phyloP scores from a whole-genome alignment of 2,329 filamentous ascomycete genomes.

The Diaporthe eres region DNA sequence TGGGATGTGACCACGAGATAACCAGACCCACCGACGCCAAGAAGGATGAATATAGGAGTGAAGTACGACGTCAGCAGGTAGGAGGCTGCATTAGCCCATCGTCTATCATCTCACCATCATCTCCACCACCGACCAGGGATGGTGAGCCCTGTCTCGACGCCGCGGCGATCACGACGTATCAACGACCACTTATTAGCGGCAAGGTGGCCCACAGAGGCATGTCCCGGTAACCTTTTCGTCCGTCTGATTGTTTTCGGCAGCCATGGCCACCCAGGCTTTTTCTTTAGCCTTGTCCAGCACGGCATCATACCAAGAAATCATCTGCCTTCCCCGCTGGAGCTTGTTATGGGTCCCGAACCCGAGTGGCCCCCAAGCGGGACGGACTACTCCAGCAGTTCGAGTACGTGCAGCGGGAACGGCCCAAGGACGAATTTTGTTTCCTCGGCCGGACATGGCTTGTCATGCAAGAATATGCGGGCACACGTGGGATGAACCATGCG shows the following conservation, averaged over 20 bases:
- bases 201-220: neutral
- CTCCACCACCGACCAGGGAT: conserved; percentile 1
- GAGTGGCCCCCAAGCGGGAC: neutral
- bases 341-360: conserved; percentile 12
- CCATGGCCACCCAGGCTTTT: neutral
- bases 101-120: conserved; percentile 22
- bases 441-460: neutral
- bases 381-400: neutral
- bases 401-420: neutral
- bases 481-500: conserved; percentile 25
- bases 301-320: conserved; percentile 15
- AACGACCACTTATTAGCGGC: neutral
- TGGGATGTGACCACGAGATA: neutral
- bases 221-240: neutral
- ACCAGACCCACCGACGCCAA: neutral
- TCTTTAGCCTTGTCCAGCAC: neutral
- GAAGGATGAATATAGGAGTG: neutral
- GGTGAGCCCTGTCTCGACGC: conserved; percentile 27
- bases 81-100: conserved; percentile 28
- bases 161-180: neutral
- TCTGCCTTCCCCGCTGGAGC: conserved; percentile 14
- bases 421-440: neutral
- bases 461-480: conserved; percentile 8
- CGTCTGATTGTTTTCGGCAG: neutral
- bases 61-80: conserved; percentile 21